These are phyloP conservation scores for Nematocida ausubeli DNA, from an alignment of 371 early-diverging fungal genomes.

Conservation along the genomic window DNA sequence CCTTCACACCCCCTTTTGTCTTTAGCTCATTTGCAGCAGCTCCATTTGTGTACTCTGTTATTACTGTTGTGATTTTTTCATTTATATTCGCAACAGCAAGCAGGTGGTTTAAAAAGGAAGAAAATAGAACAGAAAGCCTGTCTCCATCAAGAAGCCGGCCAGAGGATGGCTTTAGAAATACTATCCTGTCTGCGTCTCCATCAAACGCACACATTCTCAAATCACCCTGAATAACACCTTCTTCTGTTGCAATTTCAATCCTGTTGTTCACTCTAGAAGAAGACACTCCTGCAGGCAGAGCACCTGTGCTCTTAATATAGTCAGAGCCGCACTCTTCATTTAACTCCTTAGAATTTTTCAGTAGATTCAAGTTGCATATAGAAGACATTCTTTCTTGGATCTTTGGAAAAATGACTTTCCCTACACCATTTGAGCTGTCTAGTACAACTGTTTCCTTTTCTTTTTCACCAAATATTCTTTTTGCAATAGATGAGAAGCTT, in stretches of 20 bases:
- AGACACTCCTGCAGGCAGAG: slow-evolving; percentile 70
- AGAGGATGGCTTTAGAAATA: slow-evolving; percentile 75
- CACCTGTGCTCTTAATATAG: slow-evolving; percentile 82
- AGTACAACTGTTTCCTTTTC: slow-evolving; percentile 4
- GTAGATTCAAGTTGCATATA: slow-evolving; percentile 8
- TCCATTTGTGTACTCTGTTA: slow-evolving; percentile 63
- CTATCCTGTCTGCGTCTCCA: slow-evolving; percentile 96
- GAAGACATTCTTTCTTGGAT: background rate
- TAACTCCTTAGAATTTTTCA: slow-evolving; percentile 36
- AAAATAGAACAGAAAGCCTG: slow-evolving; percentile 56
- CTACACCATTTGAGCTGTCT: slow-evolving; percentile 57
- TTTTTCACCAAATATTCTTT: slow-evolving; percentile 36
- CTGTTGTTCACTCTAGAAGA: background rate
- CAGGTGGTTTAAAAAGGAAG: slow-evolving; percentile 52
- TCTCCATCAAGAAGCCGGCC: slow-evolving; percentile 64
- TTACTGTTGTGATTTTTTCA: slow-evolving; percentile 56
- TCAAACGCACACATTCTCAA: slow-evolving; percentile 73
- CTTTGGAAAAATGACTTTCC: background rate
- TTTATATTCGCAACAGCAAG: slow-evolving; percentile 18
- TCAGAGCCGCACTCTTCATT: slow-evolving; percentile 81
- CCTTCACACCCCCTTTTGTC: slow-evolving; percentile 46
- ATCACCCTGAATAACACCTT: slow-evolving; percentile 66
- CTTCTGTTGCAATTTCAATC: slow-evolving; percentile 35
- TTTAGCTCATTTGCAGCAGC: slow-evolving; percentile 55
- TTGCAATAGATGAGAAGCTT: background rate